Base-by-base conservation (phyloP, 2,329 filamentous ascomycete species). In the Aphanocladium album region DNA sequence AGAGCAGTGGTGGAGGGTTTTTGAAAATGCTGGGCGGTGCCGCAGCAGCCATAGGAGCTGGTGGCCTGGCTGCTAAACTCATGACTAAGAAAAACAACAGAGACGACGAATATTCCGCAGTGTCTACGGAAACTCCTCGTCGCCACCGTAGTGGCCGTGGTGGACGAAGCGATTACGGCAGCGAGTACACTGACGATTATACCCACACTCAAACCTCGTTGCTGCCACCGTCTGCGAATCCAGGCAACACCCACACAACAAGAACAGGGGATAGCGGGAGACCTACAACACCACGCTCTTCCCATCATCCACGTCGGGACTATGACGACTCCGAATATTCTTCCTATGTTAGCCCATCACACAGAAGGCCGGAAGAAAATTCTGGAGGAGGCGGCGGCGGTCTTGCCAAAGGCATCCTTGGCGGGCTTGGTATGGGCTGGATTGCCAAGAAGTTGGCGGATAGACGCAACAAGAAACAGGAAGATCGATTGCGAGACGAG, bases 381-480 rank as follows among this genome's bases (percentile, higher is more conserved):
- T 7, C 74, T 79, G 60, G 74, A 65, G 67, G 73, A 14, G 80
- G 82, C 63, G 79, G 79, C 63, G 79, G 79, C 1, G 49, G 57
- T 2, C 73, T 80, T n/a, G 81, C 79, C 23, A 84, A 88, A 65
- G 83, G 83, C 1, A 66, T 85, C 16, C 69, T 87, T 54, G 86
- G 83, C 9, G 79, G 86, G 2, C 73, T 90, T 27, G 88, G 88
- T 2, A 77, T 89, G 37, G 89, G 88, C 9, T 89, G 88, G 77
- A 75, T 92, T 52, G 83, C 84, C 7, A 87, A 83, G 74, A 83
- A 84, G 70, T 80, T 89, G 71, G 84, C 82, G 65, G 80, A 86
- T 72, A 74, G 85, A 66, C 76, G 76, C 55, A 70, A 76, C 62
- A 77, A 68, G 63, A 75, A 76, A 57, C 81, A 81, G 62, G 81